Evolutionary conservation across 1,284 basidiomycete species (phyloP).

Genomic region (Ganoderma boninense): DNA sequence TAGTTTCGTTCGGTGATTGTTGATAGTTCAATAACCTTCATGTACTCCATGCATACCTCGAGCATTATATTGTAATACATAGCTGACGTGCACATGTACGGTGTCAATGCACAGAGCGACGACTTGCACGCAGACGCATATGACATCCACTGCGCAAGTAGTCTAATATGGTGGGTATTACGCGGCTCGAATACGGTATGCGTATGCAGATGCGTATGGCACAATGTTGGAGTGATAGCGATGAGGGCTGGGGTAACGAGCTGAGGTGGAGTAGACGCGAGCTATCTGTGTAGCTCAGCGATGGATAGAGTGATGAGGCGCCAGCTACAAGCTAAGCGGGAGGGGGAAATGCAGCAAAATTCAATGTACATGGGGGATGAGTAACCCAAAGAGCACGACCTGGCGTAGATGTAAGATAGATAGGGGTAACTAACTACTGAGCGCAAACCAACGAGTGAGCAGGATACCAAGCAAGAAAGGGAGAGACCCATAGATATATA

Average conservation of each 20-base stretch:
- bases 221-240: not conserved
- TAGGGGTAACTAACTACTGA: slow-evolving; percentile 22
- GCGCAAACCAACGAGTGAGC: slow-evolving; percentile 16
- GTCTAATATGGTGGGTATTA: slow-evolving; percentile 15
- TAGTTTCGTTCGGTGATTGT: slow-evolving; percentile 8
- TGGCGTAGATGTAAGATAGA: slow-evolving; percentile 27
- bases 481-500: slow-evolving; percentile 14
- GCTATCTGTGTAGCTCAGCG: slow-evolving; percentile 1
- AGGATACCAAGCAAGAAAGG: slow-evolving; percentile 6
- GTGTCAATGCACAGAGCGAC: slow-evolving; percentile 11
- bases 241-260: not conserved
- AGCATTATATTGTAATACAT: slow-evolving; percentile 9
- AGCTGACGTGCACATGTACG: slow-evolving; percentile 10
- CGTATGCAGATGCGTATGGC: slow-evolving; percentile 6
- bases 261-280: not conserved
- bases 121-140: not conserved
- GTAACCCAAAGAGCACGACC: slow-evolving; percentile 27
- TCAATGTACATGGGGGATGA: slow-evolving; percentile 14
- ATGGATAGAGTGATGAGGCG: not conserved
- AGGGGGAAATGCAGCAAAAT: slow-evolving; percentile 3
- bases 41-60: slow-evolving; percentile 13
- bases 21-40: slow-evolving; percentile 1
- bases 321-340: slow-evolving; percentile 1
- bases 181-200: not conserved
- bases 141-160: not conserved